Evolutionary conservation across 345 rosid genomes (phyloP), one percentile per base, ranked within the genome.

Genomic region (Mercurialis annua): DNA sequence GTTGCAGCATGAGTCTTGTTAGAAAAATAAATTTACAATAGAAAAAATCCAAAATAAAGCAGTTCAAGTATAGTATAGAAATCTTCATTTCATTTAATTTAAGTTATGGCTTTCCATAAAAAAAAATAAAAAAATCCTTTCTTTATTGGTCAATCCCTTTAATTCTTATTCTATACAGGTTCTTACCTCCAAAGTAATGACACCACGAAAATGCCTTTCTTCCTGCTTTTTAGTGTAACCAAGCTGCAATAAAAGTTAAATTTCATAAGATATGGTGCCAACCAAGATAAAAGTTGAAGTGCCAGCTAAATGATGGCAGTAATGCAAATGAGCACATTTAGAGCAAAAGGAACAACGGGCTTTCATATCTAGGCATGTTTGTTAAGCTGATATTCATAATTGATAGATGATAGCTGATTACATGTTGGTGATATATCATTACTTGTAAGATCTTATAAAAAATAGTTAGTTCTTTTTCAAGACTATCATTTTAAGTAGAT

Each of bases 201-300:
- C 96, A 71, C 99, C 99, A 21, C 94, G 96, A 66, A 95, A 95
- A 68, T 85, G 90, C 67, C 86, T 83, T 71, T 95, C 99, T 77
- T 95, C 99, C 82, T 83, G 90, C 81, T 90, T 95, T 80, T 87
- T 90, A 48, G 99, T 92, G 77, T 95, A 95, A 62, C 99, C 98
- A 63, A 94, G 92, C 99, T 94, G 85, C 76, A 80, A 52, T 31
- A 78, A 18, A 78, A 77, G 46, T 23, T 40, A 44, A 65, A 62
- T 12, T 50, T 54, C 51, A 52, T 62, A 54, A 43, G 14, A 34
- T 9, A 46, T 23, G 43, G 26, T 15, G 38, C 36, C 34, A 20
- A 60, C 31, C 33, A 66, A 59, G 24, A 26, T 30, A 70, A 10
- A n/a, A 23, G 18, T 9, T 54, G 8, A 21, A 60, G 30, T 16